Evolutionary conservation across 441 rosid genomes (phyloP), one percentile per base, ranked within the genome.

Genomic region (Croton setiger): DNA sequence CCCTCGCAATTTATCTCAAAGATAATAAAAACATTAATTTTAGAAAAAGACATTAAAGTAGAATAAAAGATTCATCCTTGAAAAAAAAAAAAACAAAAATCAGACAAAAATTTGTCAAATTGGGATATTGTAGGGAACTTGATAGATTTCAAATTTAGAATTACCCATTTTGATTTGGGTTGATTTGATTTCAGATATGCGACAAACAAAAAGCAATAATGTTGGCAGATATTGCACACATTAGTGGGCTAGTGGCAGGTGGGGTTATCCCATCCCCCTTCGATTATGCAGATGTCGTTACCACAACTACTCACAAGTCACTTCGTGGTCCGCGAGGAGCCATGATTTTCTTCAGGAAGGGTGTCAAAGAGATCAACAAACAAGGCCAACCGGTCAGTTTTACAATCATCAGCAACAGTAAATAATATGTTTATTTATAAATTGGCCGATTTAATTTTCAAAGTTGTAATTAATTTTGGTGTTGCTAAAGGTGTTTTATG

Each of bases 271-370:
- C 99, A 64, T 94, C 99, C 73, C 99, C 99, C 43, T 94, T 92
- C 75, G 99, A 94, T 67, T 92, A 86, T 76, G 99, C 99, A 33
- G 97, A 92, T 81, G 75, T 94, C 43, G 99, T 94, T 70, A 94
- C 99, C 10, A 94, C 99, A 70, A 92, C 99, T 60, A 92, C 99
- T 58, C 99, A 94, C 84, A 94, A 94, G 79, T 94, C 99, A 54
- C 97, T 94, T 67, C 98, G 99, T 33, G 99, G 99, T 63, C 98
- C 99, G 2, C 88, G 98, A 74, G 99, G 99, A 56, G 99, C 99
- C 60, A 88, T 94, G 97, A 94, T 94, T 82, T 94, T 94, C 93
- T 94, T 80, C 81, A 86, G 92, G 77, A 95, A 92, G 83, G 99
- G 97, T 4, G 74, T 92, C 20, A 92, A 91, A 84, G 96, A 80